Conservation (phyloP, 2,329 filamentous ascomycete genomes). For the Clarireedia hainanense region DNA sequence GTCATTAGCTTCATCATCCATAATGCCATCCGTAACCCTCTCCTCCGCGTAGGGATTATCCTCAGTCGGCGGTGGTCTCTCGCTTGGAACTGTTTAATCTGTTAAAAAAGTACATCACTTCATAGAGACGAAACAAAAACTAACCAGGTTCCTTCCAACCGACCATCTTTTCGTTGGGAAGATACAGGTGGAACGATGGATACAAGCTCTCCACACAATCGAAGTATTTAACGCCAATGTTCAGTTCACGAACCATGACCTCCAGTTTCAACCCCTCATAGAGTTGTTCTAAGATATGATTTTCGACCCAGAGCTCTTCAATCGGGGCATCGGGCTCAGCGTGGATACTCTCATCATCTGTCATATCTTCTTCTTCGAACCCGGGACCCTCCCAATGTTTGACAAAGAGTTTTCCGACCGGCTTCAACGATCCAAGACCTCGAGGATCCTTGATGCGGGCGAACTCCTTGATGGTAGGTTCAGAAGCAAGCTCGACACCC, state of each 20-base stretch:
- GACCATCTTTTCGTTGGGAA: slow-evolving; percentile 63
- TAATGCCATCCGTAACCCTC: slow-evolving; percentile 10
- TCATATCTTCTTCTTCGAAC: slow-evolving; percentile 19
- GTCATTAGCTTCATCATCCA: slow-evolving; percentile 9
- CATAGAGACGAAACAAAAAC: not conserved
- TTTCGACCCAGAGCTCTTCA: slow-evolving; percentile 60
- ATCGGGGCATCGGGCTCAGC: slow-evolving; percentile 30
- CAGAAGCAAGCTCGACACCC: slow-evolving; percentile 38
- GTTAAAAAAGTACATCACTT: slow-evolving; percentile 1
- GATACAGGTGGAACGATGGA: slow-evolving; percentile 55
- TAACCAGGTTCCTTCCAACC: slow-evolving; percentile 51
- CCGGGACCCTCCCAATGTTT: slow-evolving; percentile 35
- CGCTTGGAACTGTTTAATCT: slow-evolving; percentile 18
- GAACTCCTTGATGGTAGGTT: slow-evolving; percentile 37
- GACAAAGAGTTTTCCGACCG: slow-evolving; percentile 39
- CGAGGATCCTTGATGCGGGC: slow-evolving; percentile 33
- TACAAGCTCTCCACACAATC: slow-evolving; percentile 47
- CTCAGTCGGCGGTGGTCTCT: slow-evolving; percentile 24
- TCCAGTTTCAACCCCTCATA: slow-evolving; percentile 58
- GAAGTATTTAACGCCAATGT: slow-evolving; percentile 56
- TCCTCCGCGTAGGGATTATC: slow-evolving; percentile 27
- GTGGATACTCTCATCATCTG: slow-evolving; percentile 20
- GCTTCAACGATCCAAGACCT: slow-evolving; percentile 28
- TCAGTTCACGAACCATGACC: slow-evolving; percentile 46
- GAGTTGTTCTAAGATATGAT: slow-evolving; percentile 46